Percentiles rank a stretch among this genome's conserved stretches.
These are phyloP conservation scores for Dioscorea cayenensis DNA, from an alignment of 116 monocot species.

Conservation along the genomic window DNA sequence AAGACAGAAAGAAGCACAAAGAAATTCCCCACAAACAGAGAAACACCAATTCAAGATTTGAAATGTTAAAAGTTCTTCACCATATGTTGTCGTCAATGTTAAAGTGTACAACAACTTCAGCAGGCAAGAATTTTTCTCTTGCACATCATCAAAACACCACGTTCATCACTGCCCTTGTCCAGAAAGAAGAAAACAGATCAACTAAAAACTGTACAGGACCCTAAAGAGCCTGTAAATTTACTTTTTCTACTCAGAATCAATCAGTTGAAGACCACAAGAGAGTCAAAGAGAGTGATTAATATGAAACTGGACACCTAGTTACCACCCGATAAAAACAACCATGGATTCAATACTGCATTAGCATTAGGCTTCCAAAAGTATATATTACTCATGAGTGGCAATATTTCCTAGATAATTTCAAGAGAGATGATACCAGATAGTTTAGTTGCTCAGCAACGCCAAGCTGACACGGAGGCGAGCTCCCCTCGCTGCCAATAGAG, in stretches of 20 bases:
- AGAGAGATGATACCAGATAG: conserved; percentile 3
- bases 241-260: conserved; percentile 10
- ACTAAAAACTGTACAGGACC: conserved; percentile 11
- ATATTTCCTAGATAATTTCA: background rate
- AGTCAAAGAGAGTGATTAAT: conserved; percentile 29
- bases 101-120: conserved; percentile 22
- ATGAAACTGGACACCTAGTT: conserved; percentile 9
- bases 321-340: background rate
- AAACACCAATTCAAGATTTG: background rate
- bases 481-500: conserved; percentile 82
- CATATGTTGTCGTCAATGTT: conserved; percentile 4
- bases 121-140: conserved; percentile 1
- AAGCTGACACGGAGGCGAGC: conserved; percentile 77
- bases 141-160: conserved; percentile 15
- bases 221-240: background rate
- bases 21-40: too few species aligned
- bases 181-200: background rate
- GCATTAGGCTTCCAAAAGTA: background rate
- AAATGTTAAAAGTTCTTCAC: background rate
- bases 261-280: conserved; percentile 22
- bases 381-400: background rate
- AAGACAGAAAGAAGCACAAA: too few species aligned
- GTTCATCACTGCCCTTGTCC: background rate
- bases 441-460: conserved; percentile 62
- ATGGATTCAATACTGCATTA: background rate